phyloP scores from a whole-genome alignment of 2,329 filamentous ascomycete genomes.

The Fusarium sp. region DNA sequence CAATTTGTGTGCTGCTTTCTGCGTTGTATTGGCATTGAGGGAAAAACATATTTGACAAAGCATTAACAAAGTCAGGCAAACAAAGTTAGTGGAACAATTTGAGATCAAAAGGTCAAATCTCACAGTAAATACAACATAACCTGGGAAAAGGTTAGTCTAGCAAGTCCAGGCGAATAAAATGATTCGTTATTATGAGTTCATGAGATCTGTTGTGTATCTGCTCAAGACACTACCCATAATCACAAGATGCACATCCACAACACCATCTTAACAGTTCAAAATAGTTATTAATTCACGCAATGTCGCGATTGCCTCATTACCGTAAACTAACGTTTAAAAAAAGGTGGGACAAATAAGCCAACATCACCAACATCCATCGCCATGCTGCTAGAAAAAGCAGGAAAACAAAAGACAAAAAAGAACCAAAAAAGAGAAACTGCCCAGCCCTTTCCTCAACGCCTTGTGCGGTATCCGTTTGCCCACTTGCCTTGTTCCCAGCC shows the following conservation, averaged over 20 bases:
- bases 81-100: too few species aligned
- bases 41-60: too few species aligned
- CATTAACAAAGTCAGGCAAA: too few species aligned
- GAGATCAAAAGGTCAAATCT: too few species aligned
- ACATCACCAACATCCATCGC: constrained; percentile 50
- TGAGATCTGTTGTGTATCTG: rapidly evolving
- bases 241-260: neutral
- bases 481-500: constrained; percentile 37
- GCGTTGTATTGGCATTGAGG: neutral
- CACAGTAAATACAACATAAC: too few species aligned
- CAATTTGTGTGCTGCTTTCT: too few species aligned
- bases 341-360: constrained; percentile 21
- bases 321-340: constrained; percentile 35
- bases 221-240: neutral
- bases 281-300: constrained; percentile 22
- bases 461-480: constrained; percentile 39
- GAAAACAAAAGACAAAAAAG: constrained; percentile 12
- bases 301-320: constrained; percentile 6
- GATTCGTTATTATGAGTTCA: too few species aligned
- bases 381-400: constrained; percentile 45
- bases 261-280: neutral
- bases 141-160: too few species aligned
- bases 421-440: constrained; percentile 40
- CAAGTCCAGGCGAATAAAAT: too few species aligned
- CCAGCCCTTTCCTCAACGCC: constrained; percentile 50